phyloP scores from a whole-genome alignment of 495 filamentous ascomycete genomes.

The Xylaria longipes region DNA sequence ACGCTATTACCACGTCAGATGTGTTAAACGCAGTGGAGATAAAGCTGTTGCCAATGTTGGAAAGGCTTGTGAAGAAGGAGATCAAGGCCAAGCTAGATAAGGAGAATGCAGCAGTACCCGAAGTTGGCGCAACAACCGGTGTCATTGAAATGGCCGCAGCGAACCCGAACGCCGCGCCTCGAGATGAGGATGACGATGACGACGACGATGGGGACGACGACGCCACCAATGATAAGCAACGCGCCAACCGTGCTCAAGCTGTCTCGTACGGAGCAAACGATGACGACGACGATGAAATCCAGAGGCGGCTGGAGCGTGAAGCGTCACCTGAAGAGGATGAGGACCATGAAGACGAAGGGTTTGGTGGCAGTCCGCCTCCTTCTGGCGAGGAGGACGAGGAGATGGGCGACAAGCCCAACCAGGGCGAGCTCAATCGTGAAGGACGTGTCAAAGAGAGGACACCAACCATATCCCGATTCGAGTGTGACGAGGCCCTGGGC shows the following conservation, averaged over 20 bases:
- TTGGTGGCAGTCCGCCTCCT: constrained; percentile 57
- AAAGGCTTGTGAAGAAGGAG: constrained; percentile 71
- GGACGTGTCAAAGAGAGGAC: constrained; percentile 69
- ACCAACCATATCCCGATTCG: constrained; percentile 72
- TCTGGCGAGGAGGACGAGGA: constrained; percentile 56
- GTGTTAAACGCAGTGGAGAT: constrained; percentile 79
- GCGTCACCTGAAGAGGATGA: constrained; percentile 60
- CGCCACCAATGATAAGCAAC: constrained; percentile 79
- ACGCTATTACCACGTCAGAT: constrained; percentile 79
- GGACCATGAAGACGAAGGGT: constrained; percentile 61
- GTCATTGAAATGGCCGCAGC: constrained; percentile 63
- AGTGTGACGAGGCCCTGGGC: constrained; percentile 77
- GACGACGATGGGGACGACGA: constrained; percentile 84
- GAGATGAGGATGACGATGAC: constrained; percentile 70
- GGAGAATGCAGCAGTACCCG: constrained; percentile 72
- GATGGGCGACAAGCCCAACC: constrained; percentile 39
- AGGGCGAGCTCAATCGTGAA: constrained; percentile 51
- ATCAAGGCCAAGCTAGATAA: constrained; percentile 77
- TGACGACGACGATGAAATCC: constrained; percentile 84
- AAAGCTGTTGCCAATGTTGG: constrained; percentile 75
- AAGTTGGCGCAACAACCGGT: constrained; percentile 80
- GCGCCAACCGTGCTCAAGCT: constrained; percentile 75
- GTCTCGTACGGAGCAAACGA: constrained; percentile 91
- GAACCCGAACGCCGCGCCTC: constrained; percentile 52
- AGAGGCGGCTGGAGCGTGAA: constrained; percentile 59